Evolutionary conservation across 345 rosid genomes (phyloP).

Genomic region (Gossypium turneri): DNA sequence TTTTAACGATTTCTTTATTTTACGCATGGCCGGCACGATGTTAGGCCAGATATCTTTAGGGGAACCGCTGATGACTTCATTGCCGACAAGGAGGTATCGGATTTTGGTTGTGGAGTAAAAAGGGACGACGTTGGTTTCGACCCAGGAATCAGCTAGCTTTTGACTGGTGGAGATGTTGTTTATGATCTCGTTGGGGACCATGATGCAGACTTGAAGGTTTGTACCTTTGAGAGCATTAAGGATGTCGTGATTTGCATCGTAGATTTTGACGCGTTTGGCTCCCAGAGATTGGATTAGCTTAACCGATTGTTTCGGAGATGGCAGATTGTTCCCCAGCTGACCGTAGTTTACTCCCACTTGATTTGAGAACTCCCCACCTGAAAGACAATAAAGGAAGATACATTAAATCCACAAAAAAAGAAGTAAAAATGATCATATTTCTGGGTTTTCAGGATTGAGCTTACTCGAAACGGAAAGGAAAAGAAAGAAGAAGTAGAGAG

Average conservation of each 20-base stretch:
- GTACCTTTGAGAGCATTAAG: conserved; percentile 54
- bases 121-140: conserved; percentile 50
- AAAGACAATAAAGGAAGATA: neutral
- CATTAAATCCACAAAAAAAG: neutral
- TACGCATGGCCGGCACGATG: conserved; percentile 83
- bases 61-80: conserved; percentile 64
- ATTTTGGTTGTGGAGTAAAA: conserved; percentile 61
- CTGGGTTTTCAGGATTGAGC: conserved; percentile 3
- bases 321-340: conserved; percentile 72
- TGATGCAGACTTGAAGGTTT: conserved; percentile 58
- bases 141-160: conserved; percentile 62
- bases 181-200: conserved; percentile 69
- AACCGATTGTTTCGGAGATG: conserved; percentile 42
- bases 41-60: conserved; percentile 39
- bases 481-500: conserved; percentile 27
- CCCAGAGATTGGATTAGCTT: conserved; percentile 49
- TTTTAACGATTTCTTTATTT: conserved; percentile 51
- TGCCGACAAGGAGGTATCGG: conserved; percentile 90
- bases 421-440: neutral
- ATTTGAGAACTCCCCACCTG: conserved; percentile 54
- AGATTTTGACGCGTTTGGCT: conserved; percentile 70
- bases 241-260: conserved; percentile 69
- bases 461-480: conserved; percentile 35
- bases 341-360: conserved; percentile 73
- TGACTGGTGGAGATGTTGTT: conserved; percentile 45